A percentile compares a stretch with the other conserved stretches of the same genome.
Evolutionary conservation across 805 yeast species (phyloP).

Genomic region (Hanseniaspora hatyaiensis): DNA sequence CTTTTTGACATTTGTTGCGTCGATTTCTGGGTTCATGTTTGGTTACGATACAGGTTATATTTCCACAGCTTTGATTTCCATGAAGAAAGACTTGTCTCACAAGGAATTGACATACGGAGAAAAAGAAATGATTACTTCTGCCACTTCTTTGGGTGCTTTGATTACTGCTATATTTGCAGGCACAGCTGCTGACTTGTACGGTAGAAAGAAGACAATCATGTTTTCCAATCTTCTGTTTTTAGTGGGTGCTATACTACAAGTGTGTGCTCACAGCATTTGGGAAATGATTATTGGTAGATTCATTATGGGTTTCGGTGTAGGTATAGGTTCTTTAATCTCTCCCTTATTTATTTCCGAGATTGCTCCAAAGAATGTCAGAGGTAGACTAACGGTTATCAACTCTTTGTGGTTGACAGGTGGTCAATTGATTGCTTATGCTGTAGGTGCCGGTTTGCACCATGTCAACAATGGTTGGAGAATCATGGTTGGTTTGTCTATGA

Average conservation of each 20-base stretch:
- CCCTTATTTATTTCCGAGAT: slow-evolving; percentile 86
- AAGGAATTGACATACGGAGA: slow-evolving; percentile 57
- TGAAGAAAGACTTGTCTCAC: slow-evolving; percentile 62
- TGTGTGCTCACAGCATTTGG: slow-evolving; percentile 73
- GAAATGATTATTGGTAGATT: slow-evolving; percentile 86
- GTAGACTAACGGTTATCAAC: slow-evolving; percentile 78
- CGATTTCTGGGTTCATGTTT: slow-evolving; percentile 91
- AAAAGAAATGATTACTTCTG: slow-evolving; percentile 83
- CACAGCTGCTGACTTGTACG: slow-evolving; percentile 64
- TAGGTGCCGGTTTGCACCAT: slow-evolving; percentile 72
- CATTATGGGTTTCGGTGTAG: slow-evolving; percentile 92
- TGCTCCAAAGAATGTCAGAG: slow-evolving; percentile 86
- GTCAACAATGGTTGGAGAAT: slow-evolving; percentile 86
- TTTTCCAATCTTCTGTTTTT: slow-evolving; percentile 72
- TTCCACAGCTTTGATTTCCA: slow-evolving; percentile 80
- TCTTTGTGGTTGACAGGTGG: slow-evolving; percentile 90
- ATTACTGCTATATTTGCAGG: slow-evolving; percentile 74
- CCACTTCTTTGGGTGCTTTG: slow-evolving; percentile 88
- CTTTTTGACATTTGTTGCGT: slow-evolving; percentile 59
- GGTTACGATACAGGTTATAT: slow-evolving; percentile 98
- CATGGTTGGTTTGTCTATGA: slow-evolving; percentile 77
- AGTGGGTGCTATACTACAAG: slow-evolving; percentile 74
- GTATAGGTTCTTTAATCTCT: slow-evolving; percentile 86
- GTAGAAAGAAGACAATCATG: slow-evolving; percentile 75
- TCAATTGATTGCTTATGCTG: slow-evolving; percentile 84